Percentiles rank a stretch among this genome's conserved stretches.
These are phyloP conservation scores for Eimeria maxima DNA, from an alignment of 169 alveolate genomes.

Conservation along the genomic window DNA sequence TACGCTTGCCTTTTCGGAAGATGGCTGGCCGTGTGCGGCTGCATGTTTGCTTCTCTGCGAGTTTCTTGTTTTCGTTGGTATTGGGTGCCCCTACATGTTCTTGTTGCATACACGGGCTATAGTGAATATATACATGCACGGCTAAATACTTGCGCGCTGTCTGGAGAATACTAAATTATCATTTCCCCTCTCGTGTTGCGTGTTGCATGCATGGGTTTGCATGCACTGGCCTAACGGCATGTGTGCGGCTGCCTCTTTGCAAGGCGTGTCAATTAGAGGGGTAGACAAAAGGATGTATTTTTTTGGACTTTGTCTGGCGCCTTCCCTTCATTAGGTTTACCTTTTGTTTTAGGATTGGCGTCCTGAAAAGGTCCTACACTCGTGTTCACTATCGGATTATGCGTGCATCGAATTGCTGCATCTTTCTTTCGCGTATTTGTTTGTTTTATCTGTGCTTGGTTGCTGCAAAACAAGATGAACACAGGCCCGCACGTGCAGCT, in stretches of 20 bases:
- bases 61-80: background rate
- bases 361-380: background rate
- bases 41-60: background rate
- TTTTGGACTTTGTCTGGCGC: conserved; percentile 19
- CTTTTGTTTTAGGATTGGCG: background rate
- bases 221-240: conserved; percentile 27
- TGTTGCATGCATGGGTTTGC: background rate
- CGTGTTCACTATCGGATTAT: no score
- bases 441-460: background rate
- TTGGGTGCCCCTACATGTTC: no score
- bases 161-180: background rate
- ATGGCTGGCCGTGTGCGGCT: background rate
- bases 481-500: background rate
- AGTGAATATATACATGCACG: no score
- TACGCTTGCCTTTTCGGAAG: background rate
- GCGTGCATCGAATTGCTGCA: background rate
- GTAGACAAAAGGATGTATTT: background rate
- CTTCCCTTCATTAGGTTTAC: background rate
- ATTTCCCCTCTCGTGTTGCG: conserved; percentile 37
- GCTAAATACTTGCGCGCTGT: no score
- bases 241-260: conserved; percentile 2
- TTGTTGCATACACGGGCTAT: no score
- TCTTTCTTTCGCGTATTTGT: background rate
- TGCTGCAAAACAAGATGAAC: background rate
- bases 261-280: conserved; percentile 17